Evolutionary conservation across 352 stramenopile species (phyloP), one percentile per base, ranked within the genome.

Genomic region (Globisporangium radiosum): DNA sequence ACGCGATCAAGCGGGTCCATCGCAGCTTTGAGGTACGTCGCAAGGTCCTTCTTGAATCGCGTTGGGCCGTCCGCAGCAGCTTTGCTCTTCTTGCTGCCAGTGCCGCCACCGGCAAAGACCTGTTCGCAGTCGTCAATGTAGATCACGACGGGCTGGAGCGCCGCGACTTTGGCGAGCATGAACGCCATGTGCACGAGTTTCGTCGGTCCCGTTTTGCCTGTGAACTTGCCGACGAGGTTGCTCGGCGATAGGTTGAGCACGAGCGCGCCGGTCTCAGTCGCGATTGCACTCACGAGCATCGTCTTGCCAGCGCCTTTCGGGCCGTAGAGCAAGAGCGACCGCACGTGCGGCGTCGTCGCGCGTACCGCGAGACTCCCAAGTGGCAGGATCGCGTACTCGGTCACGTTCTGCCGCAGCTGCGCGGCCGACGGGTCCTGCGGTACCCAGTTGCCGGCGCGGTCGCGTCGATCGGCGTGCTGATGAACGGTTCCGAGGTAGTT

Each of bases 151-250:
- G 92, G 94, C 60, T 89, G 79, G 38, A 97, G 72, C 9, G 68
- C 65, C n/a, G 76, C 49, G 36, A 96, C 84, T 57, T 91, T 96
- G 19, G 94, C 90, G 44, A 98, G 70, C 47, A 85, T 68, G 60
- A 98, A 98, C n/a, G 81, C 84, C 88, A 98, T 97, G 72, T 98
- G 94, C 38, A 98, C 72, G 37, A 97, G 76, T 63, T 97, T 97
- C 1, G 88, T 97, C 0, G 91, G 81, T 0, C 88, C 92, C 6
- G 78, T 92, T 55, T 97, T 98, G 38, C 82, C 94, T 13, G 70
- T 56, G 64, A 95, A 99, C 69, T 98, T 98, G 64, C 91, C 87
- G 61, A 91, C 85, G 52, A 99, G 84, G 54, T 96, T 96, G 45
- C 64, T 88, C 36, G 96, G 76, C 54, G 94, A 95, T 13, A 99